A percentile compares a stretch with the other conserved stretches of the same genome.
These are phyloP conservation scores for Coemansia sp. DNA, from an alignment of 192 early-diverging fungal species.

Conservation along the genomic window DNA sequence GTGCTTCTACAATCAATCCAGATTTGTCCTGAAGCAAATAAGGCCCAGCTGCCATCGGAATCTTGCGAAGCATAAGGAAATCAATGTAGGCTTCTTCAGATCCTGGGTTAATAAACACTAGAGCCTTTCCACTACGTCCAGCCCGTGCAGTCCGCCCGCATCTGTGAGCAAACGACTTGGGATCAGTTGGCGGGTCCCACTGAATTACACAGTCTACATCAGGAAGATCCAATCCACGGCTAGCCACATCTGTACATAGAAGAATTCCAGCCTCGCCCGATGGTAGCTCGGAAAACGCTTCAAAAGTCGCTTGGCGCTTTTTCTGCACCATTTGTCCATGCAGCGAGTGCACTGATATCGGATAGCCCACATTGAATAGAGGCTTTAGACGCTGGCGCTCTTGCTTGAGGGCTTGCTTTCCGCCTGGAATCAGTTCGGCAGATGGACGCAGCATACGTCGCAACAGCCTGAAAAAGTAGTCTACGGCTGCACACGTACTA, in stretches of 20 bases:
- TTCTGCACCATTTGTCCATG: constrained; percentile 95
- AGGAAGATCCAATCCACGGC: constrained; percentile 92
- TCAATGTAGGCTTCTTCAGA: constrained; percentile 90
- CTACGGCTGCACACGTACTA: constrained; percentile 92
- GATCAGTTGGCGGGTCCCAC: constrained; percentile 93
- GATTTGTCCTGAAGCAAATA: constrained; percentile 56
- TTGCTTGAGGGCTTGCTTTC: constrained; percentile 24
- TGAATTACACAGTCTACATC: constrained; percentile 95
- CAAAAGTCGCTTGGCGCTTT: constrained; percentile 76
- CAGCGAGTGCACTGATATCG: constrained; percentile 58
- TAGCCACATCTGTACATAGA: constrained; percentile 94
- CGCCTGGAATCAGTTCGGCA: constrained; percentile 32
- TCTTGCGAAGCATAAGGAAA: constrained; percentile 83
- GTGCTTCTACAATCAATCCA: constrained; percentile 12
- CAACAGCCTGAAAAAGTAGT: constrained; percentile 82
- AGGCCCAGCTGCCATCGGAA: constrained; percentile 62
- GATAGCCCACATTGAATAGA: constrained; percentile 12
- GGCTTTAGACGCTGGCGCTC: constrained; percentile 21
- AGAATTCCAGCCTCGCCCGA: constrained; percentile 69
- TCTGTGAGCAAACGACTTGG: constrained; percentile 92
- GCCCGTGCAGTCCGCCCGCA: constrained; percentile 91
- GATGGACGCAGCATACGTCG: constrained; percentile 32
- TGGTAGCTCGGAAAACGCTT: constrained; percentile 66
- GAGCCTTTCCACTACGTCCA: constrained; percentile 80
- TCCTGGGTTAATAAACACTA: constrained; percentile 78